phyloP scores from a whole-genome alignment of 345 rosid genomes.

The Eucalyptus sp. region DNA sequence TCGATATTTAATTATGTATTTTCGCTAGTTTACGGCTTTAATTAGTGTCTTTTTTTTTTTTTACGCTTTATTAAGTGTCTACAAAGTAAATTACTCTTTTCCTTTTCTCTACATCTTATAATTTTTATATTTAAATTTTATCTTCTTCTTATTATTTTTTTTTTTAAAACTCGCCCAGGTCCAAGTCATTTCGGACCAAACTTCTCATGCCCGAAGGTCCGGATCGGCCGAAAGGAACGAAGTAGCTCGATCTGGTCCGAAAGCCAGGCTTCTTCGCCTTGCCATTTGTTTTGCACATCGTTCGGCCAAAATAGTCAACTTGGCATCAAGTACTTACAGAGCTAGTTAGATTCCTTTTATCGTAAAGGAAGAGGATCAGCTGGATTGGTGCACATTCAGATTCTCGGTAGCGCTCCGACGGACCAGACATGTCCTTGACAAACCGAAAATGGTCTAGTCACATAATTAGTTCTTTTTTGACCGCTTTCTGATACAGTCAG shows the following conservation, averaged over 20 bases:
- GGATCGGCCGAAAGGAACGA: fast-evolving
- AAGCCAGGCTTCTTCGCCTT: too few relatives aligned
- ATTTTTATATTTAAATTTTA: too few relatives aligned
- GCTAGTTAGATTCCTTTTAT: not conserved
- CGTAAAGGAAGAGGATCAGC: not conserved
- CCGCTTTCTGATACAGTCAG: not conserved
- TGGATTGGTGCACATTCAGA: not conserved
- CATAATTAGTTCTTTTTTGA: not conserved
- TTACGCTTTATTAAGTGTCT: not conserved
- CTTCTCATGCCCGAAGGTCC: too few relatives aligned
- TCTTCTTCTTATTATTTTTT: fast-evolving
- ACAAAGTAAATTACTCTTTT: not conserved
- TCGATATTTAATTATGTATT: not conserved
- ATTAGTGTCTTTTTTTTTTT: not conserved
- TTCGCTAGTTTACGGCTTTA: not conserved
- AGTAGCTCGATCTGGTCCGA: too few relatives aligned
- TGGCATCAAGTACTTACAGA: not conserved
- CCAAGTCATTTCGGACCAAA: too few relatives aligned
- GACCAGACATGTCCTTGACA: not conserved
- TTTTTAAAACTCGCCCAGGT: too few relatives aligned
- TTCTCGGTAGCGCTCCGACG: not conserved
- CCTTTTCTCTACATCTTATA: not conserved
- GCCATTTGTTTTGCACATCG: not conserved
- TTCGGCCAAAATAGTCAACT: not conserved
- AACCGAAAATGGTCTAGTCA: not conserved